phyloP scores from a whole-genome alignment of 2,329 filamentous ascomycete species.

The Escovopsis weberi region DNA sequence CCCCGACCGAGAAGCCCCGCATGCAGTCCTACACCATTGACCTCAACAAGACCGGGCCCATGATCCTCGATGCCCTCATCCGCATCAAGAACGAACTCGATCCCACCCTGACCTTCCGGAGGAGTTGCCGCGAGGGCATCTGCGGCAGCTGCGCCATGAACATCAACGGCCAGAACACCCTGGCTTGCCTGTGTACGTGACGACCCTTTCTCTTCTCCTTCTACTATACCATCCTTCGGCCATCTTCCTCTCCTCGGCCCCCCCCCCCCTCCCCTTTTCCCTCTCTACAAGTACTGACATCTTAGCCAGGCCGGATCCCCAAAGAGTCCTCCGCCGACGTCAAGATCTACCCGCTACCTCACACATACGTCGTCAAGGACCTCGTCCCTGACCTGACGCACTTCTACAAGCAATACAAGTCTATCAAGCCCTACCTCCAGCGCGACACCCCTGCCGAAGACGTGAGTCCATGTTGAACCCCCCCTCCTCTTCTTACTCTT shows the following conservation, averaged over 20 bases:
- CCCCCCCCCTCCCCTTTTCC: too few species aligned
- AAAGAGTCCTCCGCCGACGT: conserved; percentile 65
- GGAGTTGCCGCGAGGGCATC: conserved; percentile 95
- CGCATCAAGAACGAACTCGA: conserved; percentile 99
- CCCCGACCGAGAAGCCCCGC: conserved; percentile 77
- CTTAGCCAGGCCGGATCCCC: conserved; percentile 68
- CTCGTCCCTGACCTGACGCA: conserved; percentile 93
- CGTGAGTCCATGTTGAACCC: conserved; percentile 36
- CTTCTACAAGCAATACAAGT: conserved; percentile 99
- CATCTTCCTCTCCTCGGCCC: not conserved
- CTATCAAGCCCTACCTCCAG: conserved; percentile 97
- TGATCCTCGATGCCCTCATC: conserved; percentile 94
- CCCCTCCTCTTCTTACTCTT: not conserved
- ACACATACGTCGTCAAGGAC: conserved; percentile 99
- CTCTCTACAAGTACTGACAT: conserved; percentile 11
- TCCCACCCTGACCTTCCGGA: conserved; percentile 87
- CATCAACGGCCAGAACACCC: conserved; percentile 95
- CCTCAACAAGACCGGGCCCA: conserved; percentile 96
- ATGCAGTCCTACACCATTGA: conserved; percentile 95
- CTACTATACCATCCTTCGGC: too few species aligned
- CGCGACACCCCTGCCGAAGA: conserved; percentile 71
- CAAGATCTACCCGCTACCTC: conserved; percentile 94
- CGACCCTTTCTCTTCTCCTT: conserved; percentile 1
- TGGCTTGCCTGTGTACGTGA: conserved; percentile 87
- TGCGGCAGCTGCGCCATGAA: conserved; percentile 99